Base-by-base conservation (phyloP, 2,329 filamentous ascomycete genomes). In the Calonectria pseudoturangicola region DNA sequence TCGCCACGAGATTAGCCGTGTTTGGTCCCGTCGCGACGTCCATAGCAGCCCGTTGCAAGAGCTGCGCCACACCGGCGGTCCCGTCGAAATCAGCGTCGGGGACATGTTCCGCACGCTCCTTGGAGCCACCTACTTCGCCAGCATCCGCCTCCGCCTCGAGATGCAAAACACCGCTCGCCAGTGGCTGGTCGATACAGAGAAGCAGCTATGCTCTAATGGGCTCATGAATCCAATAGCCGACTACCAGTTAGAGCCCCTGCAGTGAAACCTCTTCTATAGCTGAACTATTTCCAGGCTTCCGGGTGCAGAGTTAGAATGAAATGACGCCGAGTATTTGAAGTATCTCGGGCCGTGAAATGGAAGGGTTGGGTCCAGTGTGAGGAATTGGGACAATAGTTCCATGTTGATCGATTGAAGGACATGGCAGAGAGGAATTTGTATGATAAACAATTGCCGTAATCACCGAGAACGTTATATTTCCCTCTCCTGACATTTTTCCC, bases 21-120 rank as follows among this genome's bases (percentile, higher is more conserved):
- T 62, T 13, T 73, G 71, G 71, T 54, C 62, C 25, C 71, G 67
- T 28, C 71, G 71, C 21, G 21, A 43, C 66, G 54, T 50, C 18
- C 47, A n/a, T 12, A 21, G 10, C 63, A 64, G 71, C 28, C 54
- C 48, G 12, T 63, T 73, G 12, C 54, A 39, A 6, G 66, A 65
- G 43, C 30, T 48, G 15, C 16, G 47, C 2, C 41, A 12, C 25
- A 33, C 60, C 60, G 43, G 16, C 43, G 28, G 12, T 6, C 45
- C 45, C 45, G 27, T 30, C 43, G 60, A 48, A 13, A 27, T 51
- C 7, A 25, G 45, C 21, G 13, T 47, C 5, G 60, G 43, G 27
- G 25, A 28, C 30, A 30, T 41, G 45, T 73, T 73, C 45, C 62
- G 48, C 56, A n/a, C 21, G 16, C 54, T 73, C 16, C 63, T 67